Base-by-base conservation (phyloP, 2,329 filamentous ascomycete species). In the Diaporthe helianthi region DNA sequence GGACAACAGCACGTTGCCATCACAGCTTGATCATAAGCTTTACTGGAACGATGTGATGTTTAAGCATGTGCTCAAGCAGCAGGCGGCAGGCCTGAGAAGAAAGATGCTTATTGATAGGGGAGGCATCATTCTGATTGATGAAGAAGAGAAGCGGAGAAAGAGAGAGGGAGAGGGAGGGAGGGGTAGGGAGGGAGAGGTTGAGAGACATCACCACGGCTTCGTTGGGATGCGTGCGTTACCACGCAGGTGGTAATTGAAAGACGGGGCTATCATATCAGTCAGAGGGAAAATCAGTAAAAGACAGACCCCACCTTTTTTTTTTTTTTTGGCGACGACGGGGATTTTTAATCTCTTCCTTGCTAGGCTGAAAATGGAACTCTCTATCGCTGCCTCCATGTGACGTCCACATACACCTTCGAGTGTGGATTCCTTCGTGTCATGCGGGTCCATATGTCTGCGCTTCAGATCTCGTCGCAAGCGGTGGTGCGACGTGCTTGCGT, bases 331-430 rank as follows among this genome's bases (percentile, higher is more conserved):
- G 33, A 17, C 38, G 9, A 52, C 64, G n/a, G 49, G 41, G 55
- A 65, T 44, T 67, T 65, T 60, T 38, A 4, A 26, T n/a, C 47
- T 33, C 22, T 58, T 13, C 55, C 70, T 73, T 66, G 64, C 71
- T 69, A 72, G 70, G 60, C 64, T 67, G 54, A 38, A 68, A 70
- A 71, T 69, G 68, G 66, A 73, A 71, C 54, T 65, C 67, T 69
- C 69, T 58, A 73, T 72, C 60, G 64, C 66, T 71, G 38, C 83
- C 63, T 65, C 67, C 70, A 64, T 44, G 54, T 67, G 63, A 71
- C 63, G 70, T 64, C 51, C 33, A 29, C 36, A 36, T 64, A 51
- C 55, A 58, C 41, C 31, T 41, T 49, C n/a, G 54, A 33, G 9
- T 64, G 51, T 71, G 67, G 67, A 64, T 67, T 58, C n/a, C 38